Evolutionary conservation across 2,329 filamentous ascomycete genomes (phyloP).

Genomic region (Cytospora piceae): DNA sequence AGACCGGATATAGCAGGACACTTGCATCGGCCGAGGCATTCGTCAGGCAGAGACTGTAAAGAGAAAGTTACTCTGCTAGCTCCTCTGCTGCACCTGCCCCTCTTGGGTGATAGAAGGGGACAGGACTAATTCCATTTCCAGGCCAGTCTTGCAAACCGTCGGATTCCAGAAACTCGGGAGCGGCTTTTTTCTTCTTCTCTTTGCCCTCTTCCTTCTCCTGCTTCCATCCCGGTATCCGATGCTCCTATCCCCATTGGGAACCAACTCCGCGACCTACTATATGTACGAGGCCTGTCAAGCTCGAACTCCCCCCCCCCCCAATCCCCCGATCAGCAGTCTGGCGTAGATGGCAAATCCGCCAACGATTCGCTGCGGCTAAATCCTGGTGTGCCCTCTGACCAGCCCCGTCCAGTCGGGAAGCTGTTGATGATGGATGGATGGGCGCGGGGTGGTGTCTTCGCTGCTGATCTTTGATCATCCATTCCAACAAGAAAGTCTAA

Average conservation of each 20-base stretch:
- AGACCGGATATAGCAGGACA: slow-evolving; percentile 10
- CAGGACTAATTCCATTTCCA: background rate
- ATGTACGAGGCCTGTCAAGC: background rate
- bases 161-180: background rate
- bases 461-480: background rate
- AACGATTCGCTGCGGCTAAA: slow-evolving; percentile 24
- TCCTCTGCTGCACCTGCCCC: background rate
- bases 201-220: background rate
- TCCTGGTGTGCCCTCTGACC: background rate
- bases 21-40: slow-evolving; percentile 10
- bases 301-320: background rate
- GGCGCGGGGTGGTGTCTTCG: background rate
- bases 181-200: background rate
- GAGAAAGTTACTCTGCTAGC: background rate
- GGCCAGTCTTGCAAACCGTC: background rate
- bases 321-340: slow-evolving; percentile 20
- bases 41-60: slow-evolving; percentile 10
- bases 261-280: background rate
- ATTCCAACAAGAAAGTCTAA: background rate
- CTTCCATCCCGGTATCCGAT: background rate
- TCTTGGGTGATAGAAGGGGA: background rate
- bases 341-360: background rate
- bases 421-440: slow-evolving; percentile 4
- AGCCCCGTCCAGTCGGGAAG: slow-evolving; percentile 14
- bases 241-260: background rate